Evolutionary conservation across 2,329 filamentous ascomycete genomes (phyloP).

Genomic region (Cercospora nicotianae): DNA sequence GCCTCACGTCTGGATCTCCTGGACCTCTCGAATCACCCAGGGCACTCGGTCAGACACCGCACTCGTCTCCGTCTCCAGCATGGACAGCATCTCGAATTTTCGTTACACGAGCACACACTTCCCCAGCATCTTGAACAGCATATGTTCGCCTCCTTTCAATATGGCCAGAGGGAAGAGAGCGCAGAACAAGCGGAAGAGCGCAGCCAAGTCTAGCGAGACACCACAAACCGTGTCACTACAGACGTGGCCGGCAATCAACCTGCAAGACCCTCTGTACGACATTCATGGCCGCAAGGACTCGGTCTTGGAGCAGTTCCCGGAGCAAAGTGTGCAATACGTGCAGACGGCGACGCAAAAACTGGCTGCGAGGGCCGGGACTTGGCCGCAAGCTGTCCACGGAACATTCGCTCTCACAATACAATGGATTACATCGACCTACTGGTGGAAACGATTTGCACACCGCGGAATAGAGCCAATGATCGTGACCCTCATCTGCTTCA

Average conservation of each 20-base stretch:
- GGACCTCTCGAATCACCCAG: background rate
- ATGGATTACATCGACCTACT: conserved; percentile 13
- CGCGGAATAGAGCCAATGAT: background rate
- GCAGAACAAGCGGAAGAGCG: background rate
- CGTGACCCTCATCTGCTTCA: conserved; percentile 18
- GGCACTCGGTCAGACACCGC: background rate
- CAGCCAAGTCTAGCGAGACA: background rate
- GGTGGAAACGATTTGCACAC: background rate
- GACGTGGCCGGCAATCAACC: background rate
- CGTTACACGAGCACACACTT: conserved; percentile 7
- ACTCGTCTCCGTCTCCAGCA: conserved; percentile 1
- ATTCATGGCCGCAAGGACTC: background rate
- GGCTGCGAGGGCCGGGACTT: background rate
- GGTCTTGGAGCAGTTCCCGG: background rate
- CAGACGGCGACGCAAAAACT: background rate
- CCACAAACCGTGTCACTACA: background rate
- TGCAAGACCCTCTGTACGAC: background rate
- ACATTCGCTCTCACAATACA: background rate
- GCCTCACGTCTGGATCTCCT: background rate
- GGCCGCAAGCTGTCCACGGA: background rate
- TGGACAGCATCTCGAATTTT: background rate
- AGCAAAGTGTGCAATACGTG: background rate
- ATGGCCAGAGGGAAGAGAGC: conserved; percentile 6
- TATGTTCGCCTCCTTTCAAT: conserved; percentile 1
- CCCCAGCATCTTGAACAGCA: conserved; percentile 12